Base-by-base conservation (phyloP, 345 rosid genomes). In the Citropsis articulata region DNA sequence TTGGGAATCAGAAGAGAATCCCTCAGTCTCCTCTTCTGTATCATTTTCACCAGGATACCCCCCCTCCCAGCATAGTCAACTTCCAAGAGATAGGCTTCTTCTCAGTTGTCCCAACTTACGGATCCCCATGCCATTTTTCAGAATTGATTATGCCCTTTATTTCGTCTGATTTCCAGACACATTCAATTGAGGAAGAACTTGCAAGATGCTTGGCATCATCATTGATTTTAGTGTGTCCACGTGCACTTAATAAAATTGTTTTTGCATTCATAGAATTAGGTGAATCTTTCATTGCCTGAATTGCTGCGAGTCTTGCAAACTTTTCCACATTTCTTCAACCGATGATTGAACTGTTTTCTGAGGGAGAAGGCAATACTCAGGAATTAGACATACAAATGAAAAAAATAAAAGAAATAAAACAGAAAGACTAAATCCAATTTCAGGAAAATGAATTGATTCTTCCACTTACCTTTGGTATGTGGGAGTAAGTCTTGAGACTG, bases 11-110 rank as follows among this genome's bases (percentile, higher is more conserved):
- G 86, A 88, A 69, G 88, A 86, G 75, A 81, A 85, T 42, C 82
- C 86, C 42, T 85, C 90, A 19, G 80, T 85, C 65, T 84, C 92
- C 73, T 84, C 88, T 4, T 91, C 92, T 2, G 66, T 69, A 28
- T 84, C 88, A 81, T 73, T 69, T 55, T 89, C 87, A 30, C 31
- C 62, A 66, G 70, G 74, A 66, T 74, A 71, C 53, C 79, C 83
- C 64, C 88, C 91, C 75, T 87, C 86, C 75, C 79, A 77, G 82
- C 85, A 90, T 24, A 89, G 81, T 69, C 80, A 82, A 84, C 87
- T 85, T 62, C 95, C 97, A 28, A 87, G 87, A 66, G 99, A 96
- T 64, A 76, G 88, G 72, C 94, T 89, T 80, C 91, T 96, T 90
- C 87, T 90, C 67, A 93, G 85, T 78, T 77, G 76, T 4, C 57